These are phyloP conservation scores for Thermomucor indicae-seudaticae DNA, from an alignment of 371 early-diverging fungal species.

Conservation along the genomic window DNA sequence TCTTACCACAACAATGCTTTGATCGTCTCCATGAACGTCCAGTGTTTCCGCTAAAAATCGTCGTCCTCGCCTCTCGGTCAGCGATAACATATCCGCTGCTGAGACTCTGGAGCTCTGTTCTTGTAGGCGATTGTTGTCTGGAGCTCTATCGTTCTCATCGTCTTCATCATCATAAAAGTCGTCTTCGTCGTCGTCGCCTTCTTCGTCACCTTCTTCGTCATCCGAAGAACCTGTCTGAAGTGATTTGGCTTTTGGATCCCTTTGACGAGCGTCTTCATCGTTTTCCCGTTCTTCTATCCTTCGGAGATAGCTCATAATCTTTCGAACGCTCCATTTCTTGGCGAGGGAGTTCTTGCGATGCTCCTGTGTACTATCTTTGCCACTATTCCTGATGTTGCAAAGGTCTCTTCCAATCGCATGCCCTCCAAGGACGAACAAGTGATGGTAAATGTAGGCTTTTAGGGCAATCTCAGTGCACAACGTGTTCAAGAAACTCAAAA, in stretches of 20 bases:
- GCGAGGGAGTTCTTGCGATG: slow-evolving; percentile 6
- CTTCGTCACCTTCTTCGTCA: too few relatives aligned
- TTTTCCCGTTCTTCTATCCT: slow-evolving; percentile 24
- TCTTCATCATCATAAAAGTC: too few relatives aligned
- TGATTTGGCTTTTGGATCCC: too few relatives aligned
- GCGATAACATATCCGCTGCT: slow-evolving; percentile 30
- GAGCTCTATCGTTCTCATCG: not conserved
- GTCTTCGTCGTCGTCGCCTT: too few relatives aligned
- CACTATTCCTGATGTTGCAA: too few relatives aligned
- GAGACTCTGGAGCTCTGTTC: too few relatives aligned
- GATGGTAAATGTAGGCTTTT: slow-evolving; percentile 36
- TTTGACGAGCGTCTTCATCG: too few relatives aligned
- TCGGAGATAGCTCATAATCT: slow-evolving; percentile 35
- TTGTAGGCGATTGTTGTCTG: too few relatives aligned
- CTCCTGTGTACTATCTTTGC: too few relatives aligned
- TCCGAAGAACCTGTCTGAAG: too few relatives aligned
- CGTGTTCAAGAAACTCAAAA: slow-evolving; percentile 33
- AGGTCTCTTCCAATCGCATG: slow-evolving; percentile 13
- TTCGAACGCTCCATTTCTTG: slow-evolving; percentile 37
- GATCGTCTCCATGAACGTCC: slow-evolving; percentile 40
- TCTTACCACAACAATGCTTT: slow-evolving; percentile 42
- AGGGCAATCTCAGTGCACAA: slow-evolving; percentile 36
- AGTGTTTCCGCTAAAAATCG: slow-evolving; percentile 29
- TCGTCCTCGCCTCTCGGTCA: slow-evolving; percentile 29
- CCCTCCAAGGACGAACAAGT: slow-evolving; percentile 20